Conservation (phyloP, 192 early-diverging fungal genomes). For the Coemansia sp. region DNA sequence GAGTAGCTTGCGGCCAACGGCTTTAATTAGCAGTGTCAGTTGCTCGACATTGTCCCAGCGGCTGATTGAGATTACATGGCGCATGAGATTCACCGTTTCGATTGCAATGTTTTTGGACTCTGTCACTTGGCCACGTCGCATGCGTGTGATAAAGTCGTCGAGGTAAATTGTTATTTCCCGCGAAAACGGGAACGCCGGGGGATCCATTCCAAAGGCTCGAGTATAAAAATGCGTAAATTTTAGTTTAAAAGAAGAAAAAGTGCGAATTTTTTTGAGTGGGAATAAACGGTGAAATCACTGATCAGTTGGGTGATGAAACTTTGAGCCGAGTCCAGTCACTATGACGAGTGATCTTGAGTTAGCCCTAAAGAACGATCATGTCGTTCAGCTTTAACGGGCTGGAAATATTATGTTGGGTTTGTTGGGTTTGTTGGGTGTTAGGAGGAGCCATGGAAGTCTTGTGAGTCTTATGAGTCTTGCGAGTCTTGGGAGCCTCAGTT, state of each 20-base stretch:
- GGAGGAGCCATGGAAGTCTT: no score
- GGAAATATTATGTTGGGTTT: no score
- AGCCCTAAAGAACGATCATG: no score
- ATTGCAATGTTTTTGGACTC: constrained; percentile 67
- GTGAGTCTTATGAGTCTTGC: no score
- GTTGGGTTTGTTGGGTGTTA: no score
- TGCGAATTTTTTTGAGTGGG: neutral
- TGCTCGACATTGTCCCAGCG: constrained; percentile 67
- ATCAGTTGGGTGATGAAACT: constrained; percentile 6
- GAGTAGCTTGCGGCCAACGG: constrained; percentile 66
- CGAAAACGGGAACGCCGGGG: constrained; percentile 13
- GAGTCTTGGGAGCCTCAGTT: no score
- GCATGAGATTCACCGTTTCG: constrained; percentile 73
- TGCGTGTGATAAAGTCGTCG: constrained; percentile 57
- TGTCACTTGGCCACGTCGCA: constrained; percentile 66
- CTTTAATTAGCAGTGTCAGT: constrained; percentile 64
- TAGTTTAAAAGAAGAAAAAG: neutral
- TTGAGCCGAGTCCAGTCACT: constrained; percentile 11
- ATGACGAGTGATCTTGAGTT: no score
- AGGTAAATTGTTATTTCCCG: constrained; percentile 32
- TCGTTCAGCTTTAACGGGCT: no score
- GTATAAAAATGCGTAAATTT: neutral
- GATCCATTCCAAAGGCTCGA: neutral
- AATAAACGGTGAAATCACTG: neutral
- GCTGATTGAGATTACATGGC: constrained; percentile 72